Evolutionary conservation across 371 early-diverging fungal species (phyloP), one percentile per base, ranked within the genome.

Genomic region (Aphelidium insulamus): DNA sequence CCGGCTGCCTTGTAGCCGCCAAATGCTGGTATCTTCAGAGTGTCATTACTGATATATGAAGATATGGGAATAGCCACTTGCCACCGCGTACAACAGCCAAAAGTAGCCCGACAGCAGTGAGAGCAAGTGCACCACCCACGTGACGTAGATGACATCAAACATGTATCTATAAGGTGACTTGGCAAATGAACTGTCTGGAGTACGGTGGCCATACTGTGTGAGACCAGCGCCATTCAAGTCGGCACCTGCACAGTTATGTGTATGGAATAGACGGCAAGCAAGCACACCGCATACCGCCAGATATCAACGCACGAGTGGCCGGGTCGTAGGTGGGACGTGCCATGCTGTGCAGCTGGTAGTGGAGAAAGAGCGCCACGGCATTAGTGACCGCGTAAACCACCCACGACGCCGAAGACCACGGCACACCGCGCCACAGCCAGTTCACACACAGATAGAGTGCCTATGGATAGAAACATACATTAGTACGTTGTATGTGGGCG

Each of bases 61-160:
- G 23, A 26, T 23, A 32, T 28, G 37, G 12, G 21, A 43, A 15
- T 14, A 9, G 6, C 23, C 3, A 50, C 54, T 48, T 62, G 66
- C 69, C 34, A 57, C 49, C 21, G 70, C 41, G 32, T 74, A 77
- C 29, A 65, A 45, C 41, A 54, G 57, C 81, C 79, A 80, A 34
- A 71, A 63, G 49, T 69, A 68, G 34, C 46, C 49, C 12, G 70
- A 68, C 16, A 71, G 51, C 31, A 77, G 59, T 21, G 72, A 70
- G 12, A 66, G 55, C 26, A 76, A 44, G 41, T 77, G 77, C 15
- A 70, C 69, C 38, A 69, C 59, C 81, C 81, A 80, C 15, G 79
- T 72, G 21, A 80, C 57, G 40, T 80, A 78, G 34, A 80, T 70
- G 30, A 77, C 68, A 38, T 80, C 81, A 49, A 80, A 78, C 57